These are phyloP conservation scores for Plenodomus tracheiphilus DNA, from an alignment of 2,329 filamentous ascomycete genomes.

Conservation along the genomic window DNA sequence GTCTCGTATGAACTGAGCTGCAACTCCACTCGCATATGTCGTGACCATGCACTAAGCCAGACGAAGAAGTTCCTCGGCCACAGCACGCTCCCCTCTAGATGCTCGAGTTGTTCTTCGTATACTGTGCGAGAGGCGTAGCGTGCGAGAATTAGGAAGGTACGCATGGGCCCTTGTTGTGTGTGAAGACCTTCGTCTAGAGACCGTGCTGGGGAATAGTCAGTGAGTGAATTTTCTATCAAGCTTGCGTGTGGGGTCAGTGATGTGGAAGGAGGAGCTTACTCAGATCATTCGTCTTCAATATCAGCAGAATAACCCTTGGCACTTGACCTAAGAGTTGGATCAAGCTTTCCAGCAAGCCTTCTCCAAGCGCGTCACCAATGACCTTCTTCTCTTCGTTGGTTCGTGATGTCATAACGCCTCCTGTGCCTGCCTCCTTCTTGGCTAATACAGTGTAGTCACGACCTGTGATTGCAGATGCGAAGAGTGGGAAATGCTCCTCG, in stretches of 20 bases:
- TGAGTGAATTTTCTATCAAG: neutral
- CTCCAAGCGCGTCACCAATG: slow-evolving; percentile 82
- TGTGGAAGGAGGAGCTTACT: slow-evolving; percentile 54
- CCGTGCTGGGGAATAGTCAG: slow-evolving; percentile 57
- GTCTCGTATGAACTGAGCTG: slow-evolving; percentile 63
- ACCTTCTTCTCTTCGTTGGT: slow-evolving; percentile 78
- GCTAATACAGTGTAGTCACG: slow-evolving; percentile 81
- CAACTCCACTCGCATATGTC: slow-evolving; percentile 59
- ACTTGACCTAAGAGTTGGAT: slow-evolving; percentile 87
- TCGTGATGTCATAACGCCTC: slow-evolving; percentile 58
- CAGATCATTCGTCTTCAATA: slow-evolving; percentile 96
- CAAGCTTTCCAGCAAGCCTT: slow-evolving; percentile 85
- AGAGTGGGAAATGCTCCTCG: slow-evolving; percentile 90
- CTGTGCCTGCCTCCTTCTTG: slow-evolving; percentile 44
- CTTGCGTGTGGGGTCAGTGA: no score
- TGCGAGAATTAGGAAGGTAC: slow-evolving; percentile 67
- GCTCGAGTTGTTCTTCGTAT: slow-evolving; percentile 63
- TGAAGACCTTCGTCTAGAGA: slow-evolving; percentile 90
- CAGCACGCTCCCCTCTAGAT: slow-evolving; percentile 53
- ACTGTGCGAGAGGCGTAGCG: slow-evolving; percentile 65
- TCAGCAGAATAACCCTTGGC: slow-evolving; percentile 87
- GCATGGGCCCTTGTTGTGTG: slow-evolving; percentile 65
- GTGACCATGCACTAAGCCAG: slow-evolving; percentile 57
- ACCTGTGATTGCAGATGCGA: slow-evolving; percentile 94
- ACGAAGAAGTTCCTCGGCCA: slow-evolving; percentile 56